Evolutionary conservation across 2,329 filamentous ascomycete genomes (phyloP).

Genomic region (Pyrenochaeta sp.): DNA sequence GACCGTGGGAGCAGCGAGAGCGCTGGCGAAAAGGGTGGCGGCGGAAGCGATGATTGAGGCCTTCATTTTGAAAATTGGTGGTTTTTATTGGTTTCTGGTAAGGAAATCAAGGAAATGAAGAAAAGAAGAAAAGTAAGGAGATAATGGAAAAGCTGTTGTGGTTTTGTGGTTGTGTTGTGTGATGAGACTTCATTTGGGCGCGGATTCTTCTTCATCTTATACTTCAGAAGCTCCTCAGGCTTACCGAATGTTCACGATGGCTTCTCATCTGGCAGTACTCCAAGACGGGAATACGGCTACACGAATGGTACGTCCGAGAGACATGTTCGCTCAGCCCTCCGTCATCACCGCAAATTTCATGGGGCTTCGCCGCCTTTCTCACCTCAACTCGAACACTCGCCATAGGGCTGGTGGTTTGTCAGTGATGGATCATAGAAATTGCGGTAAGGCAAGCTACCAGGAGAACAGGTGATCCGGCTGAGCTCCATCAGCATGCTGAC

Average conservation of each 20-base stretch:
- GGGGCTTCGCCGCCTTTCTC: conserved; percentile 4
- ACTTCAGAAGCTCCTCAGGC: neutral
- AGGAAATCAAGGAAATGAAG: conserved; percentile 6
- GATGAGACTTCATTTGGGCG: conserved; percentile 9
- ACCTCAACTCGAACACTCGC: neutral
- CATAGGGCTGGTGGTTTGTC: neutral
- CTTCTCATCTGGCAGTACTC: neutral
- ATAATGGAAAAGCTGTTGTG: conserved; percentile 13
- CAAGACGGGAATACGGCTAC: neutral
- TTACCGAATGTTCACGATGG: neutral
- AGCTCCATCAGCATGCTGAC: neutral
- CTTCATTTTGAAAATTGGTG: conserved; percentile 24
- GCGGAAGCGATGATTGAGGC: conserved; percentile 19
- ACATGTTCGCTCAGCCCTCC: conserved; percentile 2
- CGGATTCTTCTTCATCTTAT: conserved; percentile 3
- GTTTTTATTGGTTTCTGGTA: conserved; percentile 3
- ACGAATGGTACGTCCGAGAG: neutral
- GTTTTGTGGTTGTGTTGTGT: conserved; percentile 13
- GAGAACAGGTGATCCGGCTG: neutral
- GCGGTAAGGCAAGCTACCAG: neutral
- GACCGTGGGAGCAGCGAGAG: conserved; percentile 21
- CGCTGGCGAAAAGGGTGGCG: conserved; percentile 17
- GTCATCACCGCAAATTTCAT: neutral
- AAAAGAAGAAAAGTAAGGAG: conserved; percentile 5
- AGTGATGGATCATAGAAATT: neutral